These are phyloP conservation scores for Santalum album DNA, from an alignment of 164 flowering plant species.

Conservation along the genomic window DNA sequence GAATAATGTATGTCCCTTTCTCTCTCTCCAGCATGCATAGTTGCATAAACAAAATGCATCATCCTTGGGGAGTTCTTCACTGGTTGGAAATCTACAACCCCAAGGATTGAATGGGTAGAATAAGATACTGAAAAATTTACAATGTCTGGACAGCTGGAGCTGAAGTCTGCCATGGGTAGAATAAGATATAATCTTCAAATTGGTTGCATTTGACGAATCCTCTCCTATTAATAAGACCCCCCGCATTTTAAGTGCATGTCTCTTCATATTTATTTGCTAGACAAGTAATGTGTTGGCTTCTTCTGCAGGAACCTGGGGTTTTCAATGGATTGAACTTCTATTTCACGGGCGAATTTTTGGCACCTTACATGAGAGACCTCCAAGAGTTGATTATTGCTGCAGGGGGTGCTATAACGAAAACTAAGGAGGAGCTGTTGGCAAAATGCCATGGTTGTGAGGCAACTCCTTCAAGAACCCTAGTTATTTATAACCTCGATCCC, in stretches of 20 bases:
- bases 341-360: slow-evolving; percentile 38
- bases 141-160: no score
- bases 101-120: no score
- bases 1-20: slow-evolving; percentile 25
- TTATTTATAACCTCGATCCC: slow-evolving; percentile 35
- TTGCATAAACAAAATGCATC: no score
- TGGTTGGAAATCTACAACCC: no score
- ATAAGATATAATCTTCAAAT: no score
- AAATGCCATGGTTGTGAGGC: slow-evolving; percentile 1
- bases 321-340: slow-evolving; percentile 34
- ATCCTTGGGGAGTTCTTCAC: no score
- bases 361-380: slow-evolving; percentile 30
- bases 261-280: no score
- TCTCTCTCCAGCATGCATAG: not conserved
- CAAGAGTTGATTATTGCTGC: slow-evolving; percentile 28
- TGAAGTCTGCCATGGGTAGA: no score
- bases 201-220: no score
- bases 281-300: not conserved
- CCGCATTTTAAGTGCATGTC: no score
- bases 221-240: no score
- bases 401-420: slow-evolving; percentile 30
- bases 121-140: no score
- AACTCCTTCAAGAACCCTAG: slow-evolving; percentile 9
- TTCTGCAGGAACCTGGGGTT: slow-evolving; percentile 48
- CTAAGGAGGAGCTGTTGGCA: slow-evolving; percentile 13